phyloP scores from a whole-genome alignment of 2,329 filamentous ascomycete species.

The Claviceps sp. region DNA sequence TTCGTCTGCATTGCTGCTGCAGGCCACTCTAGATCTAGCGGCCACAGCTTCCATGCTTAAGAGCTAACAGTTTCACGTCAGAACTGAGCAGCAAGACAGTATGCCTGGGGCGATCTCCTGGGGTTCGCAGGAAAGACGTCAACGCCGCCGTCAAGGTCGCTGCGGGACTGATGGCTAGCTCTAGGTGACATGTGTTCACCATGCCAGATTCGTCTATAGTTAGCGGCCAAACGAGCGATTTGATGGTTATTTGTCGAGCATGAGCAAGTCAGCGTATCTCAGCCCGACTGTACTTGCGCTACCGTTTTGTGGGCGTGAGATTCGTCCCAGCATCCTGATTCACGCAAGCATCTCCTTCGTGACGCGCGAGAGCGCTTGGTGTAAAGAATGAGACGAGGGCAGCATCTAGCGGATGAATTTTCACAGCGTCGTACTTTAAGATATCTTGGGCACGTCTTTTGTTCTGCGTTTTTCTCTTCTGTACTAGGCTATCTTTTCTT shows the following conservation, averaged over 20 bases:
- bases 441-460: too few species aligned
- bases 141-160: conserved; percentile 19
- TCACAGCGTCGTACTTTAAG: too few species aligned
- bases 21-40: too few species aligned
- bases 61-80: conserved; percentile 8
- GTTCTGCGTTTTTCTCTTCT: too few species aligned
- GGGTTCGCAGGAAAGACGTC: conserved; percentile 25
- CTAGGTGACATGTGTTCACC: neutral
- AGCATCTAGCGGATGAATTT: too few species aligned
- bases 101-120: conserved; percentile 26
- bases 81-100: conserved; percentile 23
- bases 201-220: neutral
- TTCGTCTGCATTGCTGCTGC: too few species aligned
- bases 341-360: too few species aligned
- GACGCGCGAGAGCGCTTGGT: too few species aligned
- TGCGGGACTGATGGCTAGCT: conserved; percentile 7
- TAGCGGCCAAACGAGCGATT: neutral
- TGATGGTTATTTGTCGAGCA: neutral
- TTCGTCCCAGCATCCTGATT: too few species aligned
- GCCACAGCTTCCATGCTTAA: neutral
- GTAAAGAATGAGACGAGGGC: too few species aligned
- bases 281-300: too few species aligned
- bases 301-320: too few species aligned
- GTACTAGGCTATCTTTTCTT: neutral
- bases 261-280: neutral